These are phyloP conservation scores for Sungouiella blattae DNA, from an alignment of 805 yeast genomes.

Conservation along the genomic window DNA sequence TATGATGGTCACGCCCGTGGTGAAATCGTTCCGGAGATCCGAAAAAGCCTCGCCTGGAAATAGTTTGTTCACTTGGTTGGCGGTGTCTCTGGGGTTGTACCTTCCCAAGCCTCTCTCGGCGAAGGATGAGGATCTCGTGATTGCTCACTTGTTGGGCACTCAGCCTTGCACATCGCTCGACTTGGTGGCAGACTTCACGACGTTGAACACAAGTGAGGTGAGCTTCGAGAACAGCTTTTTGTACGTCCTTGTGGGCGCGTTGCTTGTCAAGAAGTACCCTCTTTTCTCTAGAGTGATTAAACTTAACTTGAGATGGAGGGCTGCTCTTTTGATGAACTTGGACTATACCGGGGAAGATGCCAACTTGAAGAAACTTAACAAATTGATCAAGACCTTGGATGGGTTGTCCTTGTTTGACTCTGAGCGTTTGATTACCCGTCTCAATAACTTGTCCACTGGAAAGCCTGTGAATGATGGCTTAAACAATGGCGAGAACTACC, in stretches of 20 bases:
- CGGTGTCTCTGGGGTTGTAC: slow-evolving; percentile 26
- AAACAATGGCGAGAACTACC: slow-evolving; percentile 24
- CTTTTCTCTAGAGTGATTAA: slow-evolving; percentile 17
- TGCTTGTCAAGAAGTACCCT: slow-evolving; percentile 23
- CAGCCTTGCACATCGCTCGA: slow-evolving; percentile 8
- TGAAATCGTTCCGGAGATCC: neutral
- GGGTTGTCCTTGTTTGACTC: slow-evolving; percentile 30
- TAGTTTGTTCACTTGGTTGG: slow-evolving; percentile 18
- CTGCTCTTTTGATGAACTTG: slow-evolving; percentile 25
- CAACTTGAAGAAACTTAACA: slow-evolving; percentile 20
- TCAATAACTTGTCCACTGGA: slow-evolving; percentile 22
- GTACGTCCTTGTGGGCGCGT: slow-evolving; percentile 24
- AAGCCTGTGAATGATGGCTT: slow-evolving; percentile 24
- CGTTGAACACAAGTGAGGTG: slow-evolving; percentile 25
- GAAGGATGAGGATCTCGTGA: slow-evolving; percentile 13
- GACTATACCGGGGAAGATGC: slow-evolving; percentile 26
- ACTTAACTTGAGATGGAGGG: slow-evolving; percentile 23
- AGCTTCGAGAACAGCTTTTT: slow-evolving; percentile 34
- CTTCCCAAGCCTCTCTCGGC: slow-evolving; percentile 21
- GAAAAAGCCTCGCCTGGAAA: neutral
- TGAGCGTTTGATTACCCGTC: slow-evolving; percentile 21
- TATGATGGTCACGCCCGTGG: slow-evolving; percentile 8
- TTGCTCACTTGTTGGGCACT: slow-evolving; percentile 16
- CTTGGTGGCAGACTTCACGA: slow-evolving; percentile 24
- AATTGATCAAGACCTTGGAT: slow-evolving; percentile 28